Percentiles rank a stretch among this genome's conserved stretches.
phyloP scores from a whole-genome alignment of 106 monocot species.

The Dendrobium chrysotoxum region DNA sequence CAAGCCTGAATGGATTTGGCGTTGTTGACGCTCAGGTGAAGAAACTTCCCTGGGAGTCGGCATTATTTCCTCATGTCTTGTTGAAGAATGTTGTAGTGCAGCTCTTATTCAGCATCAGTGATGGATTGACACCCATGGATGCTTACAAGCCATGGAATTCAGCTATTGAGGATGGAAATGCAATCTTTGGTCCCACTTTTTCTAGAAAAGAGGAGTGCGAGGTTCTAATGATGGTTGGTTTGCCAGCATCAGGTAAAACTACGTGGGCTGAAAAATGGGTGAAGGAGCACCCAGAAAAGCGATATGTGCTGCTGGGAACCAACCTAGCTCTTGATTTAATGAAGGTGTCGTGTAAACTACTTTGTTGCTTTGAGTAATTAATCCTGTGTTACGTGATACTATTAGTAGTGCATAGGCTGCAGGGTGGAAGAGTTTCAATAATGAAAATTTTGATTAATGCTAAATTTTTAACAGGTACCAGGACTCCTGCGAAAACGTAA shows the following conservation, averaged over 20 bases:
- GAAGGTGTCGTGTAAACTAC: constrained; percentile 40
- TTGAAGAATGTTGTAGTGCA: constrained; percentile 72
- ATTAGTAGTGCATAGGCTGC: not conserved
- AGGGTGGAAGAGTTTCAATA: not conserved
- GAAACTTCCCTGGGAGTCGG: constrained; percentile 35
- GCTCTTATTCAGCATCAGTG: constrained; percentile 46
- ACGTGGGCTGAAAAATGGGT: constrained; percentile 79
- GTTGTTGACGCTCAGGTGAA: constrained; percentile 16
- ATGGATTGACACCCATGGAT: constrained; percentile 44
- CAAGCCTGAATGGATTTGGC: constrained; percentile 31
- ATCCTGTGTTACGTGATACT: not conserved
- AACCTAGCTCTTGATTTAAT: constrained; percentile 66
- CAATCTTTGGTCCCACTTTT: constrained; percentile 41
- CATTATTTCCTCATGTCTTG: constrained; percentile 63
- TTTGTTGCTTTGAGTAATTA: not conserved
- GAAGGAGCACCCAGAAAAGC: constrained; percentile 53
- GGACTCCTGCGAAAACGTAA: constrained; percentile 55
- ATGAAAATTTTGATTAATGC: not conserved
- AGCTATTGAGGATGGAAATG: constrained; percentile 48
- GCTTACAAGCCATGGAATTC: constrained; percentile 61
- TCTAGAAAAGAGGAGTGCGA: constrained; percentile 30
- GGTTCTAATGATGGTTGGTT: constrained; percentile 72
- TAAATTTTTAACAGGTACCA: constrained; percentile 41
- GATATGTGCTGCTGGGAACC: constrained; percentile 65
- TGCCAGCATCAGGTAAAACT: constrained; percentile 68